Evolutionary conservation across 2,329 filamentous ascomycete genomes (phyloP).

Genomic region (Xylaria digitata): DNA sequence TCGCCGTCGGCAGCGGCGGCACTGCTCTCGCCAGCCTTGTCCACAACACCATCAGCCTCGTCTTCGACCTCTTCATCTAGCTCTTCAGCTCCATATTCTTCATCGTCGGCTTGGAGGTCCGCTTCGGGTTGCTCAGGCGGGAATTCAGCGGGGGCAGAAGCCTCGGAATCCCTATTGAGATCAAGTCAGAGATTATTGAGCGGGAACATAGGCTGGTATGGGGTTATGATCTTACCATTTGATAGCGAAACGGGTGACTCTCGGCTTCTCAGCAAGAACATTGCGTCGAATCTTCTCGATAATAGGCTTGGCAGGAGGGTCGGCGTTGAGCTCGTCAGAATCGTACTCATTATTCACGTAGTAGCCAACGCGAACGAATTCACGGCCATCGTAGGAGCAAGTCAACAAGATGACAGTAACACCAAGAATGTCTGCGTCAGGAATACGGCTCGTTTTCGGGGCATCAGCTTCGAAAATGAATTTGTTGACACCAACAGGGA

Average conservation of each 20-base stretch:
- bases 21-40: slow-evolving; percentile 57
- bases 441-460: slow-evolving; percentile 89
- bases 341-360: slow-evolving; percentile 99
- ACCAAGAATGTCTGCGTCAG: slow-evolving; percentile 92
- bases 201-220: not conserved
- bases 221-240: slow-evolving; percentile 81
- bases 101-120: slow-evolving; percentile 87
- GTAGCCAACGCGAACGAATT: slow-evolving; percentile 98
- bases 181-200: not conserved
- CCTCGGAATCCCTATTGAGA: slow-evolving; percentile 87
- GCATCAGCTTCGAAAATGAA: slow-evolving; percentile 97
- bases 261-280: slow-evolving; percentile 94
- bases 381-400: slow-evolving; percentile 94
- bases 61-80: slow-evolving; percentile 73
- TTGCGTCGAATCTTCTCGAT: slow-evolving; percentile 93
- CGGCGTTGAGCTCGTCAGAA: slow-evolving; percentile 85
- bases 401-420: slow-evolving; percentile 97
- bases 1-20: slow-evolving; percentile 67
- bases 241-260: slow-evolving; percentile 97
- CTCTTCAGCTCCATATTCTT: slow-evolving; percentile 90
- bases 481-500: slow-evolving; percentile 97
- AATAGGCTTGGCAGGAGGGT: slow-evolving; percentile 91
- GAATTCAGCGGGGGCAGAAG: slow-evolving; percentile 93
- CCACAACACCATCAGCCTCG: slow-evolving; percentile 63
- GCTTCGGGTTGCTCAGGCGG: slow-evolving; percentile 98